A percentile compares a stretch with the other conserved stretches of the same genome.
phyloP scores from a whole-genome alignment of 352 stramenopile species.

The Pythium utonaiense region DNA sequence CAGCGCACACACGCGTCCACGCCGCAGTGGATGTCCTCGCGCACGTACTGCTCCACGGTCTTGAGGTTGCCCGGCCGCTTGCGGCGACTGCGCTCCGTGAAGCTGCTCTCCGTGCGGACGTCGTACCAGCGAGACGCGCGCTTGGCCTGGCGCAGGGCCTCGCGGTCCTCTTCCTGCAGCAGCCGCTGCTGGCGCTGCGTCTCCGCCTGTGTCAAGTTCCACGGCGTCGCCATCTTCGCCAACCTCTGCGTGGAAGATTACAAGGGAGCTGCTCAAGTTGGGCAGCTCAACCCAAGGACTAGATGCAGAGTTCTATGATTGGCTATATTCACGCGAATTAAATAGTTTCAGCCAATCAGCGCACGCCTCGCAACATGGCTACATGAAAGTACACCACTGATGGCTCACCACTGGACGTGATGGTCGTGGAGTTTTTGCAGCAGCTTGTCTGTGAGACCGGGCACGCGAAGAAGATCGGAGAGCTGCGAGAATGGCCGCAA shows the following conservation, averaged over 20 bases:
- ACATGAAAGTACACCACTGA: neutral
- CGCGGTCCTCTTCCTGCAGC: slow-evolving; percentile 18
- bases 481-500: slow-evolving; percentile 44
- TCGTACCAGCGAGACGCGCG: slow-evolving; percentile 36
- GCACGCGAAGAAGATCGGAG: slow-evolving; percentile 36
- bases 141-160: slow-evolving; percentile 7
- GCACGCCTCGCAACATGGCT: slow-evolving; percentile 9
- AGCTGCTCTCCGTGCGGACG: slow-evolving; percentile 56
- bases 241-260: neutral
- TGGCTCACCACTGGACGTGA: slow-evolving; percentile 31
- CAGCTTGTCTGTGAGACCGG: slow-evolving; percentile 42
- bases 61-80: slow-evolving; percentile 73
- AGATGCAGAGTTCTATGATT: slow-evolving; percentile 12
- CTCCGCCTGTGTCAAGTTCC: slow-evolving; percentile 31
- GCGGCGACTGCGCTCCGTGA: slow-evolving; percentile 71
- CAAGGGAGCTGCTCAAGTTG: neutral
- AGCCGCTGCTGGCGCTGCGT: slow-evolving; percentile 22
- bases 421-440: slow-evolving; percentile 40
- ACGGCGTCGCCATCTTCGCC: slow-evolving; percentile 16
- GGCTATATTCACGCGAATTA: slow-evolving; percentile 23
- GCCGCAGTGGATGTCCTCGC: slow-evolving; percentile 68
- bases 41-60: slow-evolving; percentile 65
- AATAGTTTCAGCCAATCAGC: slow-evolving; percentile 32
- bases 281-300: neutral
- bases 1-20: slow-evolving; percentile 47